Base-by-base conservation (phyloP, 805 yeast species). In the Candida awuae region DNA sequence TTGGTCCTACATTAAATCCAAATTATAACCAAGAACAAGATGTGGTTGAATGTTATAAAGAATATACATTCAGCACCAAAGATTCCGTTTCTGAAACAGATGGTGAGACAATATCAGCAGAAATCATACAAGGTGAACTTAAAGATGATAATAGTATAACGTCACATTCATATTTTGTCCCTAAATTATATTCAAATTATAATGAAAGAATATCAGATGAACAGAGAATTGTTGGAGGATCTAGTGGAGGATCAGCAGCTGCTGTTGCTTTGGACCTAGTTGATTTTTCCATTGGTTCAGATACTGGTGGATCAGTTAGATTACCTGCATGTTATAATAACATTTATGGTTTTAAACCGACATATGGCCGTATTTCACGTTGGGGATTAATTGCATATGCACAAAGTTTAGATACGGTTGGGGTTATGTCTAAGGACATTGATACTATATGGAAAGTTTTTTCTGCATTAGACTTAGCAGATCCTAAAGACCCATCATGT, bases 301-400 rank as follows among this genome's bases (percentile, higher is more conserved):
- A 92, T 52, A 92, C 99, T 0, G 99, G 99, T 5, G 99, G 99
- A 0, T 86, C 97, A 0, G 85, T 92, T 0, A 69, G 99, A 44
- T 65, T 85, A 16, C 99, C 99, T 0, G 94, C 95, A 1, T 80
- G 94, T 15, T 86, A 81, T 56, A 80, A 90, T 48, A 84, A 88
- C 2, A 70, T 82, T 0, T 63, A 75, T 22, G 98, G 98, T 1
- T 86, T 86, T 63, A 92, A 92, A 58, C 98, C 98, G 1, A 71
- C 92, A 0, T 92, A 92, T 57, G 98, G 98, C 0, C 68, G 95
- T 28, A 65, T 92, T 2, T 87, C 97, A 0, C 66, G 99, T 41
- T 80, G 85, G 78, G 99, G 98, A 2, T 85, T 92, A 8, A 64
- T 88, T 4, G 78, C 96, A 0, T 90, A 88, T 61, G 96, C 97